Percentiles rank a stretch among this genome's conserved stretches.
These are phyloP conservation scores for Zymoseptoria brevis DNA, from an alignment of 2,329 filamentous ascomycete species.

Conservation along the genomic window DNA sequence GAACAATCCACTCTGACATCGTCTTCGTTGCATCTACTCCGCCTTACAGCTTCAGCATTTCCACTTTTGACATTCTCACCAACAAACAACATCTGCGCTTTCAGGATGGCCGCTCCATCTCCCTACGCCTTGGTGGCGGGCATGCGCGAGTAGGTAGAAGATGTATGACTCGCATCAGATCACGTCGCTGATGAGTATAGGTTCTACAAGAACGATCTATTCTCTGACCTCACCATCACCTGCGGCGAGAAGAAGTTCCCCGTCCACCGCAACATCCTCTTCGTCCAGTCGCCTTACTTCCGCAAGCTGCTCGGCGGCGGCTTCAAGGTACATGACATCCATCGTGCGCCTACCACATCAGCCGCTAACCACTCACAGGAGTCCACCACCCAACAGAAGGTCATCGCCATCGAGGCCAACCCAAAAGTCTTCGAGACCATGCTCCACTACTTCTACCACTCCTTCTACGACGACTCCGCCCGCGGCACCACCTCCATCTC, in stretches of 20 bases:
- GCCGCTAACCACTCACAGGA: constrained; percentile 7
- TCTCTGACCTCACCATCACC: constrained; percentile 38
- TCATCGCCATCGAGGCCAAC: constrained; percentile 12
- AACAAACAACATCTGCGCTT: background rate
- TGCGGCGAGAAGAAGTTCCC: constrained; percentile 33
- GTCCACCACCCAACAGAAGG: constrained; percentile 1
- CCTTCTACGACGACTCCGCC: constrained; percentile 14
- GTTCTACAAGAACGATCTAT: constrained; percentile 13
- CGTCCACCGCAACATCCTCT: constrained; percentile 36
- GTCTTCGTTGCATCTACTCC: background rate
- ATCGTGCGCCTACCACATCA: background rate
- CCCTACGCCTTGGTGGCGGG: background rate
- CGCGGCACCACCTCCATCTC: background rate
- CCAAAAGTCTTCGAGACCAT: constrained; percentile 11
- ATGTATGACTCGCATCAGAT: background rate
- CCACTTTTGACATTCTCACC: background rate
- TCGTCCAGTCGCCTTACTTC: constrained; percentile 36
- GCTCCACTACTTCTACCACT: constrained; percentile 18
- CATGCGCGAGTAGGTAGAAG: background rate
- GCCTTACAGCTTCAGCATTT: background rate
- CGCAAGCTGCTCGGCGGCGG: constrained; percentile 30
- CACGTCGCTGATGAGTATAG: background rate
- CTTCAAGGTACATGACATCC: constrained; percentile 12
- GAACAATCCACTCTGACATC: background rate
- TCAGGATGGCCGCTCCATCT: background rate